A percentile compares a stretch with the other conserved stretches of the same genome.
Conservation (phyloP, 305 asterid genomes). For the Rubia balearica region DNA sequence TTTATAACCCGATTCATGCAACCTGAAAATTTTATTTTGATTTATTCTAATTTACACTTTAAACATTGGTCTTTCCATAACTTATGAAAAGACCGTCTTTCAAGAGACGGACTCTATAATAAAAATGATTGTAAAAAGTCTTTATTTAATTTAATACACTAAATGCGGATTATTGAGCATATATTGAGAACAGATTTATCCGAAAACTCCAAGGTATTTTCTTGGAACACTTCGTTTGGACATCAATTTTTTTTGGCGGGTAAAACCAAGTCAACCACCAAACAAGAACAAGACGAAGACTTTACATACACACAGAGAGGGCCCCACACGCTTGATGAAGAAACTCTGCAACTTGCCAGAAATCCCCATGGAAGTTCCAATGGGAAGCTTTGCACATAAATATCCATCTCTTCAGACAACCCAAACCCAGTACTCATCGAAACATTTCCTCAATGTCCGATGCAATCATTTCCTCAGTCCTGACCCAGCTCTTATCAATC, state of each 20-base stretch:
- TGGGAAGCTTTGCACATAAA: neutral
- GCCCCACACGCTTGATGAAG: neutral
- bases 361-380: conserved; percentile 8
- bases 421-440: neutral
- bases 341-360: neutral
- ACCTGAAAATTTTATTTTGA: too few species aligned
- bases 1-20: too few species aligned
- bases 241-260: neutral
- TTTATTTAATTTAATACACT: too few species aligned
- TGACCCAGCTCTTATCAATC: conserved; percentile 38
- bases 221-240: too few species aligned
- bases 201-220: too few species aligned
- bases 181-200: too few species aligned
- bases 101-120: too few species aligned
- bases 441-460: conserved; percentile 39
- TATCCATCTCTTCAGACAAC: neutral
- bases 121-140: too few species aligned
- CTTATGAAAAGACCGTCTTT: too few species aligned
- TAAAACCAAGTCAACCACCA: conserved; percentile 6
- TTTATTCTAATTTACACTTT: too few species aligned
- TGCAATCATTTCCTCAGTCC: conserved; percentile 38
- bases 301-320: neutral
- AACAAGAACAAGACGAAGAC: neutral
- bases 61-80: too few species aligned
- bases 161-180: too few species aligned